Base-by-base conservation (phyloP, 1,139 yeast genomes). In the Candida tropicalis region DNA sequence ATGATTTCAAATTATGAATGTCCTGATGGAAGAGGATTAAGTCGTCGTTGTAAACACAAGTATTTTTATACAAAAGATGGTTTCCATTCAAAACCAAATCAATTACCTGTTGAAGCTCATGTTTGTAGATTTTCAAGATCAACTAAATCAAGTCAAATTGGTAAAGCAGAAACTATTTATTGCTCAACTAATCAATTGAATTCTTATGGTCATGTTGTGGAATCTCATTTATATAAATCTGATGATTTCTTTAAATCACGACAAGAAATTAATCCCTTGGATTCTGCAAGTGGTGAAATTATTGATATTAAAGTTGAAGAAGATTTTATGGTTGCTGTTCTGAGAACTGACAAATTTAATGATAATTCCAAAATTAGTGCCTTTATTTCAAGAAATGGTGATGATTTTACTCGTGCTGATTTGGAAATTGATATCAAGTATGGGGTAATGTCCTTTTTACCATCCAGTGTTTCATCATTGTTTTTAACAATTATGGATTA, bases 371-470 rank as follows among this genome's bases (percentile, higher is more conserved):
- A 64, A 32, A 68, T 81, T 1, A 62, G 73, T 2, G 59, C 87
- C 29, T 73, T 71, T 45, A 75, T 84, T 4, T 82, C 93, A 2
- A 77, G 72, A 44, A 86, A 85, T 58, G 86, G 81, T 2, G 47
- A 59, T 1, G 55, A 49, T 7, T 87, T 86, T 65, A 58, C 60
- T 11, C 65, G 68, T 42, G 80, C 91, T 1, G 73, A 74, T 46
- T 72, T 86, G 46, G 69, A 74, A 35, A 66, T 75, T 31, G 76
- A 74, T 37, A 59, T 67, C 13, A 56, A 66, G 8, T 58, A 68
- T 42, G 80, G 82, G 41, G 65, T 76, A 20, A 72, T 78, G 60
- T 59, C 71, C 1, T 68, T 84, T 46, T 63, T 84, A 38, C 79
- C 80, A 4, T 80, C 91, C 0, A 75, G 81, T 4, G 70, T 76